Evolutionary conservation across 176 grass and related monocot species (phyloP), one percentile per base, ranked within the genome.

Genomic region (Phoenix dactylifera): DNA sequence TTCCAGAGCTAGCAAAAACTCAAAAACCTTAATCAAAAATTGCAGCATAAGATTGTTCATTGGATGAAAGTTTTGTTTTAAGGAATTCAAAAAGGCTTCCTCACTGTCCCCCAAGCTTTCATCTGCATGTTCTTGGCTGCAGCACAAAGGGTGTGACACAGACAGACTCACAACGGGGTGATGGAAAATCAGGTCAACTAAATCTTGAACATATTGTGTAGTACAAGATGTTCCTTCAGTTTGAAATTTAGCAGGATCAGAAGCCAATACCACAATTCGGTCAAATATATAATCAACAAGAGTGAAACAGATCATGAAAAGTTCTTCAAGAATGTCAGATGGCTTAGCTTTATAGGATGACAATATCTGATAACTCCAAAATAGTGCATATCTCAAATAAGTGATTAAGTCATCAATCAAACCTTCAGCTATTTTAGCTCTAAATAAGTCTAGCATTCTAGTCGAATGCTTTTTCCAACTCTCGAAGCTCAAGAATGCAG

Each of bases 211-310:
- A 72, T 16, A 35, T 60, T 76, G 73, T 55, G 30, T 60, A 63
- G 30, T 54, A 72, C 63, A 66, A 66, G 58, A 67, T 5, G 16
- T 20, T 44, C 29, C 66, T 57, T 17, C 48, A 57, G 64, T 76
- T 44, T 55, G 4, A 44, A 52, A 68, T 50, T 79, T 49, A 58
- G 28, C 28, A 48, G 39, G 23, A 29, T 73, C 50, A 72, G 62
- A 15, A 74, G 39, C 60, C 68, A 80, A 76, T 71, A 77, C 62
- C 39, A 69, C 51, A 72, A 87, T 58, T 52, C 20, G 61, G 35
- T 90, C 80, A 20, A 90, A 87, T 63, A 87, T 59, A 76, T 67
- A 72, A 70, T 90, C 83, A 73, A 84, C 50, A 74, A 95, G 80
- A 74, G 71, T 70, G 77, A 71, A 87, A 60, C 77, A 89, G 22